phyloP scores from a whole-genome alignment of 164 flowering plant genomes.

The Litsea cubeba region DNA sequence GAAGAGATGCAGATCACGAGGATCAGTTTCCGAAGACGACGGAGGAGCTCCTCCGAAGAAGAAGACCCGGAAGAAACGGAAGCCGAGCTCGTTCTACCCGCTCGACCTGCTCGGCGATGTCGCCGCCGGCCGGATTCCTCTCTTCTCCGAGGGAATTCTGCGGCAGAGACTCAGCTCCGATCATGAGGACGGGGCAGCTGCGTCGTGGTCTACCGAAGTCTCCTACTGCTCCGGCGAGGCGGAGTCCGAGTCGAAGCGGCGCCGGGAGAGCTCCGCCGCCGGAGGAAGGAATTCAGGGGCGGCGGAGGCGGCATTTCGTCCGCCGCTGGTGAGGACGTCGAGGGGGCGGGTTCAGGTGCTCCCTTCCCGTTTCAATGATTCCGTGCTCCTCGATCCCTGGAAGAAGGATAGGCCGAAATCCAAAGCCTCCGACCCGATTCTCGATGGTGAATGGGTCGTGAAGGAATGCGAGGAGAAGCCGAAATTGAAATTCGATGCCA shows the following conservation, averaged over 20 bases:
- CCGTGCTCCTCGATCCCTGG: slow-evolving; percentile 40
- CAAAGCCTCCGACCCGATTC: slow-evolving; percentile 18
- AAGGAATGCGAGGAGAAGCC: slow-evolving; percentile 17
- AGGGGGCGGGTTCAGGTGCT: slow-evolving; percentile 49
- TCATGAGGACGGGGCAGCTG: slow-evolving; percentile 9
- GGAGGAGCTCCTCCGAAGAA: slow-evolving; percentile 13
- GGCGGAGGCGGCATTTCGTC: slow-evolving; percentile 17
- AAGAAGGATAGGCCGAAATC: slow-evolving; percentile 33
- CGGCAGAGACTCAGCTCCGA: slow-evolving; percentile 11
- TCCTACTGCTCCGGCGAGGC: slow-evolving; percentile 30
- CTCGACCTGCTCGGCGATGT: slow-evolving; percentile 57
- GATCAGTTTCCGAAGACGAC: slow-evolving; percentile 2
- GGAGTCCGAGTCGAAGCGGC: slow-evolving; percentile 19
- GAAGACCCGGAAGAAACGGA: slow-evolving; percentile 25
- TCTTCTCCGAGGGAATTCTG: slow-evolving; percentile 19
- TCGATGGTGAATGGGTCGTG: slow-evolving; percentile 22
- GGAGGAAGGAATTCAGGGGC: slow-evolving; percentile 3
- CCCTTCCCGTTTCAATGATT: slow-evolving; percentile 56
- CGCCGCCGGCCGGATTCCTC: slow-evolving; percentile 52
- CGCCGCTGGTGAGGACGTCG: slow-evolving; percentile 42
- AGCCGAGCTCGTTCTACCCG: slow-evolving; percentile 32
- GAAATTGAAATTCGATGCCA: slow-evolving; percentile 19
- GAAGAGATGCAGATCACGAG: slow-evolving; percentile 40
- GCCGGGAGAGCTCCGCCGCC: not conserved
- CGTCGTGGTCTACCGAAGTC: slow-evolving; percentile 24